Base-by-base conservation (phyloP, 1,284 basidiomycete species). In the Fomitopsis palustris region DNA sequence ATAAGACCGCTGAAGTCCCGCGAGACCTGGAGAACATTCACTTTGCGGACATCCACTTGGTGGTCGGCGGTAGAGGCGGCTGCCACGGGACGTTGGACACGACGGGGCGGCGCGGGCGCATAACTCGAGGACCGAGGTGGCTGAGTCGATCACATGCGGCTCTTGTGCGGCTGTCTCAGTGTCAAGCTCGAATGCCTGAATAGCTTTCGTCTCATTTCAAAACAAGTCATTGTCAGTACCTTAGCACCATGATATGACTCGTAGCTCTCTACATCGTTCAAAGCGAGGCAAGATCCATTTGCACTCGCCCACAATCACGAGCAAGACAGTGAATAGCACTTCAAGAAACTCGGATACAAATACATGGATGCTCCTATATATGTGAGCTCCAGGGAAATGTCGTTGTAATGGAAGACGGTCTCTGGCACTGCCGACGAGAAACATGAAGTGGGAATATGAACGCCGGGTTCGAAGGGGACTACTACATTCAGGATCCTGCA, bases 1-100 rank as follows among this genome's bases (percentile, higher is more conserved):
- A 64, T 38, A 67, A 68, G 62, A 74, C 63, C 27, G 72, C 72
- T 42, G 68, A 65, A 57, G 63, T 60, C 61, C 67, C 61, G 56
- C 66, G 65, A 52, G 66, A 58, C 62, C 65, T 65, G 58, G 66
- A 66, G 59, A 67, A 67, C 69, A 68, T 69, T 60, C 62, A 64
- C 58, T 60, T 23, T n/a, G n/a, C 47, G 16, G n/a, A 35, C 49
- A 52, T 52, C n/a, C 47, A 57, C 45, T 47, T 64, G 49, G 53
- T 55, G 53, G 37, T 52, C 27, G 56, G 45, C 53, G 53, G 12
- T 19, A 35, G 27, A 42, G 37, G 31, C 45, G 31, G 38, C 55
- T n/a, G 45, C 4, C 27, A 16, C 42, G 29, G 53, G 37, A 14
- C n/a, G n/a, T n/a, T n/a, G 4, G 17, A 9, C 9, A 35, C 9